These are phyloP conservation scores for grape (Vitis vinifera) DNA, from an alignment of 164 flowering plant genomes.

Conservation along the genomic window ASM3070453v1 NC_081805.1:7357501-7358000, in stretches of 20 bases:
- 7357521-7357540: slow-evolving; percentile 24
- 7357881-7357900: neutral
- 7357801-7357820: slow-evolving; percentile 93
- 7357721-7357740: slow-evolving; percentile 65
- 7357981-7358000: no score
- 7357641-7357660: slow-evolving; percentile 60
- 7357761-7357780: slow-evolving; percentile 71
- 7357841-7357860: neutral
- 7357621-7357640: slow-evolving; percentile 49
- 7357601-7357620: slow-evolving; percentile 57
- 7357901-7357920: neutral
- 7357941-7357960: neutral
- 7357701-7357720: slow-evolving; percentile 57
- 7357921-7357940: neutral
- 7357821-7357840: slow-evolving; percentile 83
- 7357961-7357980: no score
- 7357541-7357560: slow-evolving; percentile 31
- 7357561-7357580: slow-evolving; percentile 29
- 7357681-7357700: slow-evolving; percentile 79
- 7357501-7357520: slow-evolving; percentile 50
- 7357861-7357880: neutral
- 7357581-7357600: slow-evolving; percentile 50
- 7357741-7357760: slow-evolving; percentile 66
- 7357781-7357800: slow-evolving; percentile 55
- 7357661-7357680: slow-evolving; percentile 50